A percentile compares a stretch with the other conserved stretches of the same genome.
Conservation (phyloP, 2,329 filamentous ascomycete genomes). For the Fusarium bactridioides region DNA sequence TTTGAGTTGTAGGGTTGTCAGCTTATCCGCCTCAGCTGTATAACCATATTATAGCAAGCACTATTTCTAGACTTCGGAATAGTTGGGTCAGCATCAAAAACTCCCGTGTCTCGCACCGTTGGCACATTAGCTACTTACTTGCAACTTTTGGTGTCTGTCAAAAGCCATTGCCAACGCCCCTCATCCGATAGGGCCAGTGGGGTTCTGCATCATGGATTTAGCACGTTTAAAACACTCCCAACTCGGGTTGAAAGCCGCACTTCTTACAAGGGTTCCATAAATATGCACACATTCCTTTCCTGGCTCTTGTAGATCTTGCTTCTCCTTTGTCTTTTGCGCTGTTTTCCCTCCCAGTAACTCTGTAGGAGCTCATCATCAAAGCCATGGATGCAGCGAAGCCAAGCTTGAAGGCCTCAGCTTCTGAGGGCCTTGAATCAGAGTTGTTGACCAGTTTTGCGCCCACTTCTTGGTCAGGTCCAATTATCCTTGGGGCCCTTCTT, state of each 20-base stretch:
- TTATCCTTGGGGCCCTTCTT: slow-evolving; percentile 34
- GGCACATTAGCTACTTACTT: not conserved
- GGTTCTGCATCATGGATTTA: not conserved
- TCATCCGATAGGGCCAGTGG: slow-evolving; percentile 8
- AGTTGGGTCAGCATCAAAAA: not conserved
- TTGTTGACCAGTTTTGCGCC: not conserved
- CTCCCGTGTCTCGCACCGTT: not conserved
- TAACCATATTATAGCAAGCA: not conserved
- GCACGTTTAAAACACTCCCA: slow-evolving; percentile 3
- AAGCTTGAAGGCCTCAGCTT: slow-evolving; percentile 13
- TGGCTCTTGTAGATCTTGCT: not conserved
- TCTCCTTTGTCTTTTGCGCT: not conserved
- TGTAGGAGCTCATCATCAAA: not conserved
- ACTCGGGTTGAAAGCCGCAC: slow-evolving; percentile 10
- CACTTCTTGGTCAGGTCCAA: slow-evolving; percentile 22
- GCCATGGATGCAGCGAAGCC: slow-evolving; percentile 15
- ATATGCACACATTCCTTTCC: slow-evolving; percentile 3
- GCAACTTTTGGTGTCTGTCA: not conserved
- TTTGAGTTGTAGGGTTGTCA: not conserved
- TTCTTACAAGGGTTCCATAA: slow-evolving; percentile 17
- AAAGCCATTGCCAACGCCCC: not conserved
- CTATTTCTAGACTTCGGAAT: not conserved
- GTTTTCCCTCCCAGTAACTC: not conserved
- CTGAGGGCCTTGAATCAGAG: not conserved
- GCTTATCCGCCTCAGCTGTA: not conserved